A percentile compares a stretch with the other conserved stretches of the same genome.
These are phyloP conservation scores for Diddensiella transvaalensis DNA, from an alignment of 805 yeast species.

Conservation along the genomic window DNA sequence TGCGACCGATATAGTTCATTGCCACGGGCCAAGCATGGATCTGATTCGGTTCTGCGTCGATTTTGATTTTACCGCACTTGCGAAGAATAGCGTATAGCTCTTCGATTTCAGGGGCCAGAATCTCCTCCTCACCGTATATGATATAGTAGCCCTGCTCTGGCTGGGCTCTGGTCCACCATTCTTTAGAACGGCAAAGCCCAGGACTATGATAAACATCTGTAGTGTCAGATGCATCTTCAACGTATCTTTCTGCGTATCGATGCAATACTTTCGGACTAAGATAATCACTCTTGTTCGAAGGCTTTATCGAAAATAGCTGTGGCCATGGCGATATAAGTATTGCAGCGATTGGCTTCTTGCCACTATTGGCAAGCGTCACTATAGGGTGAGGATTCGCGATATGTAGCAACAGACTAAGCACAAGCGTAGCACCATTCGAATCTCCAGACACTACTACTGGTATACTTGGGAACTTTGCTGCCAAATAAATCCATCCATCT, in stretches of 20 bases:
- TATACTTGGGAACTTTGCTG: conserved; percentile 26
- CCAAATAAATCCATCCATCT: conserved; percentile 35
- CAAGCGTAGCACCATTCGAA: conserved; percentile 47
- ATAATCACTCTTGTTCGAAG: conserved; percentile 19
- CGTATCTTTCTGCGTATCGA: conserved; percentile 13
- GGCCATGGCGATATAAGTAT: conserved; percentile 36
- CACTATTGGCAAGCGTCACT: conserved; percentile 9
- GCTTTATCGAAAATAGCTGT: conserved; percentile 15
- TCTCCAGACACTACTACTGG: conserved; percentile 42
- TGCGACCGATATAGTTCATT: conserved; percentile 40
- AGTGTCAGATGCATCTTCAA: conserved; percentile 18
- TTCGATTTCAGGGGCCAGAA: conserved; percentile 37
- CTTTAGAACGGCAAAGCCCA: conserved; percentile 29
- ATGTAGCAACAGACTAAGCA: conserved; percentile 38
- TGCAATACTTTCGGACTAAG: conserved; percentile 15
- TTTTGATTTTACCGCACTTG: conserved; percentile 33
- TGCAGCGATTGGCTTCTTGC: conserved; percentile 32
- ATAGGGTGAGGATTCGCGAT: conserved; percentile 33
- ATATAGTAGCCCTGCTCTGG: conserved; percentile 43
- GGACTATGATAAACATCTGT: conserved; percentile 35
- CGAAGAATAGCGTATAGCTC: conserved; percentile 31
- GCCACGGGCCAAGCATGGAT: conserved; percentile 51
- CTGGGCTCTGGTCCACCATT: conserved; percentile 40
- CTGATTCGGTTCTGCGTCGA: conserved; percentile 34
- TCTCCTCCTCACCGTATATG: conserved; percentile 44